Evolutionary conservation across 306 rosid genomes (phyloP).

Genomic region (Vigna angularis): DNA sequence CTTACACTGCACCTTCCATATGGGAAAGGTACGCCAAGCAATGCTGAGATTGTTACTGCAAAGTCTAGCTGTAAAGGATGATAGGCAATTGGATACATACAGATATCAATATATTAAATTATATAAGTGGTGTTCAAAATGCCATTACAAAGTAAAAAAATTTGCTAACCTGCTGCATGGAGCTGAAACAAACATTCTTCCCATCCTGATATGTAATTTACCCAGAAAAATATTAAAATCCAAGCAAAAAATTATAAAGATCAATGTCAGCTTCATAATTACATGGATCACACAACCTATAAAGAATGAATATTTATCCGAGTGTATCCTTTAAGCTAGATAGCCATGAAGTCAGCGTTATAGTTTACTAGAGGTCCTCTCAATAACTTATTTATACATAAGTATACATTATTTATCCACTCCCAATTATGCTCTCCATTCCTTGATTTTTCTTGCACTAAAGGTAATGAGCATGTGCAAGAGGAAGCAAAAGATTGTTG

Average conservation of each 20-base stretch:
- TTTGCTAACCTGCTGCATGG: slow-evolving; percentile 88
- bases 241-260: slow-evolving; percentile 4
- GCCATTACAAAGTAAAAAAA: slow-evolving; percentile 9
- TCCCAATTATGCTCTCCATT: slow-evolving; percentile 29
- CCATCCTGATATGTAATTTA: slow-evolving; percentile 60
- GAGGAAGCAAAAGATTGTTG: slow-evolving; percentile 36
- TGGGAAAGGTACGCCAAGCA: slow-evolving; percentile 96
- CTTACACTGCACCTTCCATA: slow-evolving; percentile 99
- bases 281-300: slow-evolving; percentile 19
- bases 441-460: slow-evolving; percentile 16
- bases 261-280: slow-evolving; percentile 23
- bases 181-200: slow-evolving; percentile 67
- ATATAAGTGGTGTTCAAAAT: slow-evolving; percentile 11
- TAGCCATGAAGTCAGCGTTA: slow-evolving; percentile 16
- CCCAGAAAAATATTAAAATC: slow-evolving; percentile 24
- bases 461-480: slow-evolving; percentile 26
- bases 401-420: not conserved
- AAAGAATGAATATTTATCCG: slow-evolving; percentile 29
- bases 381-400: slow-evolving; percentile 22
- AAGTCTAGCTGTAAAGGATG: slow-evolving; percentile 87
- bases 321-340: slow-evolving; percentile 27
- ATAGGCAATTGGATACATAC: slow-evolving; percentile 42
- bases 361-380: not conserved
- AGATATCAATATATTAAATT: slow-evolving; percentile 35
- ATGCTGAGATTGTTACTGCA: slow-evolving; percentile 88